Percentiles rank a stretch among this genome's conserved stretches.
These are phyloP conservation scores for Prunus salicina DNA, from an alignment of 306 rosid genomes.

Conservation along the genomic window DNA sequence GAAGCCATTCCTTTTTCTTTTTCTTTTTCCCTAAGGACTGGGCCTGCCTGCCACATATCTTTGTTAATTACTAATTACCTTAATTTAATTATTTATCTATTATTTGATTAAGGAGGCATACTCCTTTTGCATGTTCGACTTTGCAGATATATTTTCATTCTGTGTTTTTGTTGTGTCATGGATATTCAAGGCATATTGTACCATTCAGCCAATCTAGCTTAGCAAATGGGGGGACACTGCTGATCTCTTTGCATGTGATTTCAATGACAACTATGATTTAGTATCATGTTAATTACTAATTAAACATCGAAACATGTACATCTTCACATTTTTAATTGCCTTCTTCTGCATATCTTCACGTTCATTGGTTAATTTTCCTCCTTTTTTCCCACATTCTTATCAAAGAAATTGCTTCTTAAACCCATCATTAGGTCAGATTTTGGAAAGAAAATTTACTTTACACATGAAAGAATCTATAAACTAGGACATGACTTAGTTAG, in stretches of 20 bases:
- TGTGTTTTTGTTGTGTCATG: conserved; percentile 27
- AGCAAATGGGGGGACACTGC: conserved; percentile 1
- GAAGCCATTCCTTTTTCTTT: conserved; percentile 19
- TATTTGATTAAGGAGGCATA: background rate
- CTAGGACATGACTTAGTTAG: too few relatives aligned
- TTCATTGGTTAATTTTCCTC: background rate
- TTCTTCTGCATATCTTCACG: background rate
- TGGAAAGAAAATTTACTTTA: too few relatives aligned
- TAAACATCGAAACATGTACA: background rate
- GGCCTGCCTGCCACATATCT: conserved; percentile 38
- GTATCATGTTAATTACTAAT: background rate
- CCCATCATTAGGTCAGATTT: background rate
- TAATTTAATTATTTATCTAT: conserved; percentile 12
- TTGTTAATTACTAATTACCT: conserved; percentile 20
- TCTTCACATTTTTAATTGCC: background rate
- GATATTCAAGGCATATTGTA: conserved; percentile 22
- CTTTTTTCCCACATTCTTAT: background rate
- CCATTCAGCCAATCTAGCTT: background rate
- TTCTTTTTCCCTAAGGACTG: conserved; percentile 33
- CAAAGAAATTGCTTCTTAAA: background rate
- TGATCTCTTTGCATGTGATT: conserved; percentile 12
- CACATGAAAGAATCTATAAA: too few relatives aligned
- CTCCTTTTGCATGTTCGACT: conserved; percentile 8
- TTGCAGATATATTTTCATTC: background rate
- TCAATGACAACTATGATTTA: conserved; percentile 12